phyloP scores from a whole-genome alignment of 148 eudicot species.

The Chenopodium berlandieri region DNA sequence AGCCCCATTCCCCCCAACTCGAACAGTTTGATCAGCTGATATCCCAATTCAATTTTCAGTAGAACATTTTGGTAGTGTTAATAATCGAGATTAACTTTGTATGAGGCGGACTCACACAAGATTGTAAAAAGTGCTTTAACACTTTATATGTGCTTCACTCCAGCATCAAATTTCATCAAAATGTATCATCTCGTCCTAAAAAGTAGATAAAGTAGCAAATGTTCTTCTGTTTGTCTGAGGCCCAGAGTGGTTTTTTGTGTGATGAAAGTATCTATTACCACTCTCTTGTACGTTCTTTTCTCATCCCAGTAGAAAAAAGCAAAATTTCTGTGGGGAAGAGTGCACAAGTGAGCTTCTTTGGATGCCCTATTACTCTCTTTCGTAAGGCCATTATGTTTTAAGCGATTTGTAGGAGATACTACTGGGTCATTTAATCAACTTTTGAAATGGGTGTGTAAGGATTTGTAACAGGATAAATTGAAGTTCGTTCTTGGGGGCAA shows the following conservation, averaged over 20 bases:
- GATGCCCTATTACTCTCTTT: neutral
- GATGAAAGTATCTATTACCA: too few relatives aligned
- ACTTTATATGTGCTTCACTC: too few relatives aligned
- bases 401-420: neutral
- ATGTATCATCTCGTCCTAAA: neutral
- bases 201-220: neutral
- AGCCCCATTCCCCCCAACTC: too few relatives aligned
- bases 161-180: too few relatives aligned
- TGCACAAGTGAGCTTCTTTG: neutral
- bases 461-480: neutral
- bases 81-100: neutral
- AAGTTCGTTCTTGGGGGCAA: neutral
- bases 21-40: neutral
- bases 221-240: too few relatives aligned
- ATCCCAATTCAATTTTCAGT: neutral
- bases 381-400: neutral
- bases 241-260: neutral
- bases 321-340: neutral
- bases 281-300: neutral
- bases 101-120: too few relatives aligned
- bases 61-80: neutral
- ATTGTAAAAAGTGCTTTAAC: too few relatives aligned
- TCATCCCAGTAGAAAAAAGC: neutral
- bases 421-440: neutral
- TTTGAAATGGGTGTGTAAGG: neutral